A percentile compares a stretch with the other conserved stretches of the same genome.
Evolutionary conservation across 345 rosid species (phyloP).

Genomic region (Litchi chinensis): DNA sequence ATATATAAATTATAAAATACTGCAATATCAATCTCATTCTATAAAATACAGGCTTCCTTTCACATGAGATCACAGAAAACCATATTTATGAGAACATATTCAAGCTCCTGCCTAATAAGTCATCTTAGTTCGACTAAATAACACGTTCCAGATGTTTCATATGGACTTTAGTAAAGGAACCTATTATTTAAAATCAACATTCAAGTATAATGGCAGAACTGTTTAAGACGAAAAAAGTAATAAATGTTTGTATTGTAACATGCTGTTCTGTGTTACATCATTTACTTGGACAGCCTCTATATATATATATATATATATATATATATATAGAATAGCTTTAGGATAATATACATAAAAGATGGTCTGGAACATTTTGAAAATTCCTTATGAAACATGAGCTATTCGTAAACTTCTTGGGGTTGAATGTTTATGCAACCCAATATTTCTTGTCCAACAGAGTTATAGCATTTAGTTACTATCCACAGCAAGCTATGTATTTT

Average conservation of each 20-base stretch:
- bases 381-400: neutral
- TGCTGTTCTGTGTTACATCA: neutral
- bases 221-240: neutral
- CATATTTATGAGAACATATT: neutral
- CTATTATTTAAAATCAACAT: neutral
- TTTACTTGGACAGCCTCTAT: too few relatives aligned
- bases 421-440: neutral
- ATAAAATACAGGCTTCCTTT: neutral
- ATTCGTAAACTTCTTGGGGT: neutral
- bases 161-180: neutral
- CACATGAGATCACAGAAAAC: conserved; percentile 2
- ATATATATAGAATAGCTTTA: neutral
- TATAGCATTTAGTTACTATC: neutral
- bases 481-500: too few relatives aligned
- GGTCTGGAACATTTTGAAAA: conserved; percentile 1
- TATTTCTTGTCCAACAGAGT: neutral
- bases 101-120: neutral
- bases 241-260: neutral
- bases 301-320: too few relatives aligned
- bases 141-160: neutral
- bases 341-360: neutral
- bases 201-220: neutral
- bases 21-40: neutral
- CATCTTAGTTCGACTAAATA: neutral
- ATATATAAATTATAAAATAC: neutral